A percentile compares a stretch with the other conserved stretches of the same genome.
phyloP scores from a whole-genome alignment of 2,329 filamentous ascomycete genomes.

The Sarocladium kiliense region DNA sequence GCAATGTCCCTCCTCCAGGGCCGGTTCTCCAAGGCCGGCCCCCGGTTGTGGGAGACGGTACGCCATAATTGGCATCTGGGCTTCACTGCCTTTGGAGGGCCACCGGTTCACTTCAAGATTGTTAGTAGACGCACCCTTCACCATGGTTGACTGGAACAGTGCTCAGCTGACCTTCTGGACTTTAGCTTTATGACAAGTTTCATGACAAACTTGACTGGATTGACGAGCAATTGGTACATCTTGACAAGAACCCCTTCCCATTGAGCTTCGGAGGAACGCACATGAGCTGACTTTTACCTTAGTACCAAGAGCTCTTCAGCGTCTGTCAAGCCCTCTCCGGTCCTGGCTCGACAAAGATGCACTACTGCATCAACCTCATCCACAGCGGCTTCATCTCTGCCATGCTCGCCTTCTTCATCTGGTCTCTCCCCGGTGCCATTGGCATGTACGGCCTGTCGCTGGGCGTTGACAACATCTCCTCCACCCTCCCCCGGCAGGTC shows the following conservation, averaged over 20 bases:
- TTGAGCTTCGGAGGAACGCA: too few species aligned
- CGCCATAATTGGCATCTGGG: conserved; percentile 53
- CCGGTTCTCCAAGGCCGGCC: background rate
- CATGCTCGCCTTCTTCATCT: conserved; percentile 55
- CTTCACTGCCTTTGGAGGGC: conserved; percentile 61
- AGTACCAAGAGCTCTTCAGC: conserved; percentile 71
- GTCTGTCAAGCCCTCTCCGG: conserved; percentile 63
- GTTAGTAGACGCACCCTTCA: conserved; percentile 24
- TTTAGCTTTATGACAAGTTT: too few species aligned
- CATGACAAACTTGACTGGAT: too few species aligned
- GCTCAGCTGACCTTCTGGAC: too few species aligned
- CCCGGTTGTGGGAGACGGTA: conserved; percentile 9
- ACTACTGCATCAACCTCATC: conserved; percentile 62
- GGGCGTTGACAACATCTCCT: conserved; percentile 56
- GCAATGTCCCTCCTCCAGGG: background rate
- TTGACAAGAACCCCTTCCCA: too few species aligned
- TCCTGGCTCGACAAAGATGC: conserved; percentile 66
- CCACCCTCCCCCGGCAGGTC: conserved; percentile 53
- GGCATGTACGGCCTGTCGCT: conserved; percentile 65
- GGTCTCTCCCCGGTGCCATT: conserved; percentile 65
- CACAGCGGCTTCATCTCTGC: conserved; percentile 55
- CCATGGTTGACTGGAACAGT: too few species aligned
- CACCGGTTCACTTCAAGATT: conserved; percentile 65
- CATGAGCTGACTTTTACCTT: too few species aligned
- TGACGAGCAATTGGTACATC: too few species aligned